phyloP scores from a whole-genome alignment of 441 rosid species.

The Aleurites moluccanus region DNA sequence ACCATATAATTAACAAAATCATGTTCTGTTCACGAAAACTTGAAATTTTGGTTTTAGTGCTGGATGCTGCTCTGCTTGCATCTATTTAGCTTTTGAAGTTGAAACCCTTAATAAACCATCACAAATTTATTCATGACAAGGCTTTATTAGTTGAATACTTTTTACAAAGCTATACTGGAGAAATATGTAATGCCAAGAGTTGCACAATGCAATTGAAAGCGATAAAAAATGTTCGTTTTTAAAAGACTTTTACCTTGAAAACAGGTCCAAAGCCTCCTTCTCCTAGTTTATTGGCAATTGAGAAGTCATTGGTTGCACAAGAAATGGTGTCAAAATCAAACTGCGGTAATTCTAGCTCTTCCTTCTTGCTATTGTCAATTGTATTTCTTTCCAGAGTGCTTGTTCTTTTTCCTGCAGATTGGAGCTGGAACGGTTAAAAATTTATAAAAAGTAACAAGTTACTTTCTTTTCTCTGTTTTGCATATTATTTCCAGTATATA shows the following conservation, averaged over 20 bases:
- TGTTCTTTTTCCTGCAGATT: not conserved
- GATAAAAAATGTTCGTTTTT: not conserved
- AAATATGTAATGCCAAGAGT: not conserved
- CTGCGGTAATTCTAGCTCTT: not conserved
- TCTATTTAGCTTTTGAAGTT: not conserved
- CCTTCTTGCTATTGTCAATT: not conserved
- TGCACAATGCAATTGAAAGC: not conserved
- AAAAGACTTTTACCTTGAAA: not conserved
- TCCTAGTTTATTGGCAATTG: not conserved
- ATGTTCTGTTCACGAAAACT: constrained; percentile 1
- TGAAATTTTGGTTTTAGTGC: not conserved
- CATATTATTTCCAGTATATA: no score
- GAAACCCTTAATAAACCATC: not conserved
- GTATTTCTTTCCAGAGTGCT: not conserved
- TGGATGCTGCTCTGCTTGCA: not conserved
- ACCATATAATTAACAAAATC: not conserved
- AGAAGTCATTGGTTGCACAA: constrained; percentile 1
- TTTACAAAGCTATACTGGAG: not conserved
- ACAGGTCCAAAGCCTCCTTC: constrained; percentile 6
- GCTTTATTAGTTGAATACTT: not conserved
- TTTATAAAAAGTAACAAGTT: no score
- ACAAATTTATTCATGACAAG: not conserved
- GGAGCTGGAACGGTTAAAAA: not conserved
- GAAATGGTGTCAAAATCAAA: not conserved
- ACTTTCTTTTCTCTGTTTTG: no score